Evolutionary conservation across 1,284 basidiomycete species (phyloP).

Genomic region (Schizopora paradoxa): DNA sequence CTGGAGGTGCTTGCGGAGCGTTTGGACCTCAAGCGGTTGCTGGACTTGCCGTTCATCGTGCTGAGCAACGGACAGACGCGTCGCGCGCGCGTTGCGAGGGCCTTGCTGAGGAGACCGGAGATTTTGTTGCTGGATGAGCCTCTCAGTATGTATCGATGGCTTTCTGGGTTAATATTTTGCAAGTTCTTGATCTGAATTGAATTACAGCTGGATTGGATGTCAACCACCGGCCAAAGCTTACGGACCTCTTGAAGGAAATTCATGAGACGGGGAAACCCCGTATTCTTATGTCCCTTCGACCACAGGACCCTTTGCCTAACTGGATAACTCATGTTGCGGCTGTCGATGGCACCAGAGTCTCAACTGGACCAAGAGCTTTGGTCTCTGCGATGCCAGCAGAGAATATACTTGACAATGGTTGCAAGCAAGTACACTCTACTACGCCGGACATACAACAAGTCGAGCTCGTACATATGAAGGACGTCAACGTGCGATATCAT

Average conservation of each 20-base stretch:
- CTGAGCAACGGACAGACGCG: slow-evolving; percentile 92
- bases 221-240: slow-evolving; percentile 49
- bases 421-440: neutral
- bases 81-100: slow-evolving; percentile 78
- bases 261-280: slow-evolving; percentile 49
- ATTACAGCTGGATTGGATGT: slow-evolving; percentile 68
- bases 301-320: slow-evolving; percentile 75
- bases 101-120: slow-evolving; percentile 65
- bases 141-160: slow-evolving; percentile 60
- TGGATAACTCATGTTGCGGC: slow-evolving; percentile 78
- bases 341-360: slow-evolving; percentile 45
- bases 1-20: slow-evolving; percentile 45
- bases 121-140: slow-evolving; percentile 85
- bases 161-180: slow-evolving; percentile 19
- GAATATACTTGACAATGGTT: neutral
- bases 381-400: slow-evolving; percentile 5
- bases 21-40: slow-evolving; percentile 53
- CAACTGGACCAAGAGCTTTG: slow-evolving; percentile 39
- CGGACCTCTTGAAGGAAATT: slow-evolving; percentile 52
- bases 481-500: slow-evolving; percentile 71
- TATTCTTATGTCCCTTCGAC: slow-evolving; percentile 76
- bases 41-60: slow-evolving; percentile 80
- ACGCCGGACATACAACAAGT: neutral
- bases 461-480: slow-evolving; percentile 54
- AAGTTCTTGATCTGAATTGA: slow-evolving; percentile 13